Conservation (phyloP, 176 grass and related monocot species). For the Olyra latifolia region DNA sequence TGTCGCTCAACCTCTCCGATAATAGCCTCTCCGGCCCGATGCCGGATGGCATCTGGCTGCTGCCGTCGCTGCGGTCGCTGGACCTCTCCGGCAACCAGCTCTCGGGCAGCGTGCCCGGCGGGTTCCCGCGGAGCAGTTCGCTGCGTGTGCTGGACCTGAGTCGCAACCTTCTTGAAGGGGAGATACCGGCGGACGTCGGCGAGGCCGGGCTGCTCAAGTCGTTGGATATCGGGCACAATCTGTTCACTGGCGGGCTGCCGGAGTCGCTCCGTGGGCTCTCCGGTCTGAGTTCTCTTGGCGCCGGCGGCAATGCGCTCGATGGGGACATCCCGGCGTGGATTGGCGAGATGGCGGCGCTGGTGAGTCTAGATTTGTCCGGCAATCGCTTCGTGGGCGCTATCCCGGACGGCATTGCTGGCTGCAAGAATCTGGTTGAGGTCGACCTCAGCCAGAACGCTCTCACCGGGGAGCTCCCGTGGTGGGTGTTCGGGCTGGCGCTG, state of each 20-base stretch:
- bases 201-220: conserved; percentile 50
- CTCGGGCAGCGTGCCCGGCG: conserved; percentile 44
- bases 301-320: conserved; percentile 47
- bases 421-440: conserved; percentile 50
- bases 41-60: conserved; percentile 57
- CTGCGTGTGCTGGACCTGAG: conserved; percentile 51
- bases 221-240: conserved; percentile 64
- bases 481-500: conserved; percentile 56
- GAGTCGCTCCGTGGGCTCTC: conserved; percentile 56
- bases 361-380: conserved; percentile 65
- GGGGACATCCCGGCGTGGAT: conserved; percentile 68
- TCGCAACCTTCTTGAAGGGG: conserved; percentile 56
- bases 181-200: conserved; percentile 68
- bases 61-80: conserved; percentile 52
- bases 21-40: conserved; percentile 58
- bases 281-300: conserved; percentile 48
- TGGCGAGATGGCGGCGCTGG: conserved; percentile 62
- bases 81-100: conserved; percentile 74
- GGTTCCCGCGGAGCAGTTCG: conserved; percentile 51
- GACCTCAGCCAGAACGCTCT: conserved; percentile 63
- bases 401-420: conserved; percentile 51
- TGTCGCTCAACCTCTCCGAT: conserved; percentile 62
- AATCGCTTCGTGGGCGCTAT: conserved; percentile 58
- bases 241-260: conserved; percentile 56
- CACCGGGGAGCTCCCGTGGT: conserved; percentile 61